A percentile compares a stretch with the other conserved stretches of the same genome.
These are phyloP conservation scores for Fraxinus cuspidata DNA, from an alignment of 257 asterid genomes.

Conservation along the genomic window DNA sequence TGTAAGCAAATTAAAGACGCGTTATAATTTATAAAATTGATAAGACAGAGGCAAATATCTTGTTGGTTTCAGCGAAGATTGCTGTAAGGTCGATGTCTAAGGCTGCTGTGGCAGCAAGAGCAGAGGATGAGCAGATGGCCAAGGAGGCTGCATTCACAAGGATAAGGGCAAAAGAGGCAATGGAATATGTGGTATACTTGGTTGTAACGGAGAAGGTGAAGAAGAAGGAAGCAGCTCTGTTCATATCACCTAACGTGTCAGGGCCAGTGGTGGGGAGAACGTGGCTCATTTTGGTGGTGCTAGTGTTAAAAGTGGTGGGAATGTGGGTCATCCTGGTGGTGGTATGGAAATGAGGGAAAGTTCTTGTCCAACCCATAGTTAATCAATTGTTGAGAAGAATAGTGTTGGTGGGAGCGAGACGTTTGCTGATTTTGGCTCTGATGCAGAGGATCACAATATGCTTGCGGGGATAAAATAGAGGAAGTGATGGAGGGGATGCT, in stretches of 20 bases:
- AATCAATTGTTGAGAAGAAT: slow-evolving; percentile 21
- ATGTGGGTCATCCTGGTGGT: slow-evolving; percentile 11
- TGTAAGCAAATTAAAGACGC: too few species aligned
- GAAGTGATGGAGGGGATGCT: slow-evolving; percentile 27
- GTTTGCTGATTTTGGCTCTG: slow-evolving; percentile 24
- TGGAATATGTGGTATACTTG: slow-evolving; percentile 49
- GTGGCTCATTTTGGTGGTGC: slow-evolving; percentile 11
- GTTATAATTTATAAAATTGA: slow-evolving; percentile 37
- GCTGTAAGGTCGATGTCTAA: slow-evolving; percentile 55
- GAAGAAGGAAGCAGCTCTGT: slow-evolving; percentile 38
- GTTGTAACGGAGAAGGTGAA: slow-evolving; percentile 43
- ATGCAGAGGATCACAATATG: slow-evolving; percentile 23
- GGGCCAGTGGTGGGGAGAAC: neutral
- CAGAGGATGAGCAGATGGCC: slow-evolving; percentile 70
- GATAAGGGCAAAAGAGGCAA: slow-evolving; percentile 74
- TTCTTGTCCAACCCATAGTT: slow-evolving; percentile 16
- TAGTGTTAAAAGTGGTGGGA: slow-evolving; percentile 4
- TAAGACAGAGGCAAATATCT: slow-evolving; percentile 50
- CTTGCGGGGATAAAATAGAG: slow-evolving; percentile 27
- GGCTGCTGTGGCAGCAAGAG: slow-evolving; percentile 53
- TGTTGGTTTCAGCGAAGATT: slow-evolving; percentile 75
- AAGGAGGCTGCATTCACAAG: slow-evolving; percentile 53
- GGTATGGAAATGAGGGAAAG: neutral
- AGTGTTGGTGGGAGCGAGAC: slow-evolving; percentile 20
- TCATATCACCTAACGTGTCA: neutral